These are phyloP conservation scores for Rubia yunnanensis DNA, from an alignment of 257 asterid genomes.

Conservation along the genomic window DNA sequence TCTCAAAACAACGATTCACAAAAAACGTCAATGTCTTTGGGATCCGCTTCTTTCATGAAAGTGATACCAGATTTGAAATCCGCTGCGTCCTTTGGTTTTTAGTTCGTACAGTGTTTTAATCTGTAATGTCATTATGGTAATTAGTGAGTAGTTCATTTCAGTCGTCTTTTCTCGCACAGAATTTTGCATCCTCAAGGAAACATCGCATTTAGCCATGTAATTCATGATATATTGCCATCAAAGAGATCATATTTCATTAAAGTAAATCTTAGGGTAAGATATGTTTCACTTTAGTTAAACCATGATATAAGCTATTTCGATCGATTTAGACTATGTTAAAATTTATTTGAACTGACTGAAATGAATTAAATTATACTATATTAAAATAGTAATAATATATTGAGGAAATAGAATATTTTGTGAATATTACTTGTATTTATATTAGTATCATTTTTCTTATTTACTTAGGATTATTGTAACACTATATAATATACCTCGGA, in stretches of 20 bases:
- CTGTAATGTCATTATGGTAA: neutral
- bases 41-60: constrained; percentile 7
- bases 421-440: too few relatives aligned
- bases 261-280: constrained; percentile 4
- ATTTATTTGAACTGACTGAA: too few relatives aligned
- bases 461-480: too few relatives aligned
- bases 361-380: too few relatives aligned
- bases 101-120: neutral
- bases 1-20: neutral
- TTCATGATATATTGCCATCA: neutral
- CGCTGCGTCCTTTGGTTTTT: neutral
- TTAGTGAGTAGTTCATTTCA: neutral
- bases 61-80: constrained; percentile 10
- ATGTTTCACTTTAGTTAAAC: too few relatives aligned
- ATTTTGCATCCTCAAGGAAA: neutral
- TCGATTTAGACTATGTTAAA: too few relatives aligned
- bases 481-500: too few relatives aligned
- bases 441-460: too few relatives aligned
- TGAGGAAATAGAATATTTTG: too few relatives aligned
- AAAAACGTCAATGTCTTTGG: constrained; percentile 5
- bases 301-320: too few relatives aligned
- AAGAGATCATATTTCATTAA: neutral
- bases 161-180: neutral
- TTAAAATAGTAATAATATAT: too few relatives aligned
- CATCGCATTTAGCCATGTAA: neutral